Base-by-base conservation (phyloP, 1,284 basidiomycete species). In the Boletellus sp. region DNA sequence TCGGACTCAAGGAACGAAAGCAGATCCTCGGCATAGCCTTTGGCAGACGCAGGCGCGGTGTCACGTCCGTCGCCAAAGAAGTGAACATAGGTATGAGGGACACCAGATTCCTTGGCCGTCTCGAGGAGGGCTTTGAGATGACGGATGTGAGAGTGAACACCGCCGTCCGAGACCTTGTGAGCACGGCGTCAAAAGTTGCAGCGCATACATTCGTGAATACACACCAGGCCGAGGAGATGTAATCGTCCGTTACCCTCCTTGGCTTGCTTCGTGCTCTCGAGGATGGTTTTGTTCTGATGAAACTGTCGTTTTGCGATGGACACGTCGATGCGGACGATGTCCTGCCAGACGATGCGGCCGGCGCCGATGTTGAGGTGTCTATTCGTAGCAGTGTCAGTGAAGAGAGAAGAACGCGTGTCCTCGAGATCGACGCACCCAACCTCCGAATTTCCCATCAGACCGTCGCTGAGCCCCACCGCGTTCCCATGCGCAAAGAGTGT, bases 361-460 rank as follows among this genome's bases (percentile, higher is more conserved):
- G 93, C 93, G 44, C 93, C 93, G 60, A 93, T 91, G 73, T 96
- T 96, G 55, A 95, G 74, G 68, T 95, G 93, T 18, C 92, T 94
- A 49, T 22, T 18, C 26, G 19, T 2, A 16, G 30, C 4, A 28
- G 28, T 7, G 19, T 53, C 37, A 54, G 35, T 38, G 5, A 47
- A 30, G 22, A 16, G 1, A 28, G 13, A 39, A 5, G 33, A 28
- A n/a, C 10, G 12, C 15, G 26, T 2, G 38, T 38, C 21, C 18
- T 16, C 15, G 24, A 44, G 13, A 41, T 26, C 19, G 12, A 72
- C 85, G 57, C 62, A 93, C 90, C 93, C 93, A 57, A 95, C 93
- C 74, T 95, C 93, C 7, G 91, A 94, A 76, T 96, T 95, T 21
- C 93, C 93, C 93, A 96, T 96, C 44, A 96, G 80, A 0, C 93